Evolutionary conservation across 139 green algal species (phyloP).

Genomic region (Coelastrella sp.): DNA sequence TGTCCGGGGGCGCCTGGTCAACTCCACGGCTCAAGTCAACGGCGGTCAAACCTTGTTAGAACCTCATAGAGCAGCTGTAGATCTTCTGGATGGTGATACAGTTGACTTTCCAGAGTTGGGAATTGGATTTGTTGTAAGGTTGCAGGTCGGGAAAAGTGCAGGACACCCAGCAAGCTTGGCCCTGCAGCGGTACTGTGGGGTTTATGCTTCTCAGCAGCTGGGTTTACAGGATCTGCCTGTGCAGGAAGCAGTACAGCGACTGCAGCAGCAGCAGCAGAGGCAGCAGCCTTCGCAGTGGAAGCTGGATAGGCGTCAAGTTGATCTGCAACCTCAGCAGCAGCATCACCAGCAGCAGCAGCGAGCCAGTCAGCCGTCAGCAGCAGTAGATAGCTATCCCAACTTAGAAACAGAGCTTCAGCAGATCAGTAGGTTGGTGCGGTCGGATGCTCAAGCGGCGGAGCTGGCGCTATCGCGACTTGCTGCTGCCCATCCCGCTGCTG

Average conservation of each 20-base stretch:
- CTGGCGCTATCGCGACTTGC: conserved; percentile 13
- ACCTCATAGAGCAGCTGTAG: conserved; percentile 17
- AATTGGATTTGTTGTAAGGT: neutral
- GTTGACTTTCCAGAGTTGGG: conserved; percentile 8
- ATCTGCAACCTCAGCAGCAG: conserved; percentile 23
- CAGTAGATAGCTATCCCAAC: conserved; percentile 44
- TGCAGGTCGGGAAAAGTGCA: neutral
- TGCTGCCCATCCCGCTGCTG: conserved; percentile 10
- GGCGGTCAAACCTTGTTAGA: neutral
- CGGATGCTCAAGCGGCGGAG: conserved; percentile 4
- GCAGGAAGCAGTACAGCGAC: neutral
- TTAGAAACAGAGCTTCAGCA: conserved; percentile 29
- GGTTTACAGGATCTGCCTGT: conserved; percentile 1
- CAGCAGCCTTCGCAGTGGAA: no score
- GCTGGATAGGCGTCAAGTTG: no score
- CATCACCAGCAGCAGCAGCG: neutral
- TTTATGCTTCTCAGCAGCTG: conserved; percentile 28
- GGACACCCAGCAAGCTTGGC: neutral
- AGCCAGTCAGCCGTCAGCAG: neutral
- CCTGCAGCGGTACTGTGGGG: conserved; percentile 20
- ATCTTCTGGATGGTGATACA: neutral
- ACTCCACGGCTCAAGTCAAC: conserved; percentile 2
- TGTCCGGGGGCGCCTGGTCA: conserved; percentile 30
- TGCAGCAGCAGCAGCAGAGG: conserved; percentile 21
- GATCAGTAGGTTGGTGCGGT: neutral